Percentiles rank a stretch among this genome's conserved stretches.
These are phyloP conservation scores for Corylus americana DNA, from an alignment of 306 rosid species.

Conservation along the genomic window DNA sequence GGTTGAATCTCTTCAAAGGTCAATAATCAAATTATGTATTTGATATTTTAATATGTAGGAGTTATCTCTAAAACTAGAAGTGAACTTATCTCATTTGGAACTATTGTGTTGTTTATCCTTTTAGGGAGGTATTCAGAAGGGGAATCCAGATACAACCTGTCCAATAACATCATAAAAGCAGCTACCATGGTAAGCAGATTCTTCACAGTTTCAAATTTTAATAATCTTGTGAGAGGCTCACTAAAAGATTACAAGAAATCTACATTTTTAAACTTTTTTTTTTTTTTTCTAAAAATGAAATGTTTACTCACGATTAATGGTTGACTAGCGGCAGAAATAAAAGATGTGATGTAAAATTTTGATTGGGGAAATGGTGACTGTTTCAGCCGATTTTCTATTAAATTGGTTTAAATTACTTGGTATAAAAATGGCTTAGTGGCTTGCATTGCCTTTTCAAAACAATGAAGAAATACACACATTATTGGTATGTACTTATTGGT, in stretches of 20 bases:
- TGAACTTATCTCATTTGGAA: conserved; percentile 17
- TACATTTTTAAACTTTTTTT: neutral
- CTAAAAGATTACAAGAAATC: neutral
- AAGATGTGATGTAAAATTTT: neutral
- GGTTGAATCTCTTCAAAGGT: conserved; percentile 85
- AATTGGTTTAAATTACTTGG: neutral
- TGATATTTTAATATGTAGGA: neutral
- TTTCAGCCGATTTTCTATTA: neutral
- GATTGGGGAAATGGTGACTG: neutral
- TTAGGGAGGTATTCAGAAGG: conserved; percentile 86
- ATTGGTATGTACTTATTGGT: neutral
- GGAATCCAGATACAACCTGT: conserved; percentile 79
- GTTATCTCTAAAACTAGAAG: conserved; percentile 6
- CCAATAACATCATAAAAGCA: conserved; percentile 45
- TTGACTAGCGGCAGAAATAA: neutral
- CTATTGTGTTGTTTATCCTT: conserved; percentile 12
- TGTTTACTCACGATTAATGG: neutral
- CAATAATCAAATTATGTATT: conserved; percentile 4
- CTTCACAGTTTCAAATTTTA: conserved; percentile 12
- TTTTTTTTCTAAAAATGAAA: neutral
- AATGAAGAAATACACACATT: neutral
- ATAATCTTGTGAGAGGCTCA: neutral
- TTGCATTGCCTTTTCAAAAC: neutral
- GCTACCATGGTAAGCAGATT: conserved; percentile 59
- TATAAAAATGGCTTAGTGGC: neutral